Evolutionary conservation across 257 asterid genomes (phyloP).

Genomic region (Ballota nigra): DNA sequence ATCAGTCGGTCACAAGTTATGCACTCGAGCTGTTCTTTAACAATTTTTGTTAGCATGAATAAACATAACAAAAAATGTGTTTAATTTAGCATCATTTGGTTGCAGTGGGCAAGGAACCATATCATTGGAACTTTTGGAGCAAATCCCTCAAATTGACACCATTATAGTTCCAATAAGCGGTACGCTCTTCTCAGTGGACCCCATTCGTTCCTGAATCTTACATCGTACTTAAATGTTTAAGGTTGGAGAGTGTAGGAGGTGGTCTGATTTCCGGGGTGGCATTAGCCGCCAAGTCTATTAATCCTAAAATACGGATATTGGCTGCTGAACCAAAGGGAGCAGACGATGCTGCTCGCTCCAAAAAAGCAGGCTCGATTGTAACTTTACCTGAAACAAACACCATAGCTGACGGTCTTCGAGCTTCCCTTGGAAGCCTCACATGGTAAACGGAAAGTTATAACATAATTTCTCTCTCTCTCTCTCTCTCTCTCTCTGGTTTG

Average conservation of each 20-base stretch:
- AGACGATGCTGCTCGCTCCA: slow-evolving; percentile 82
- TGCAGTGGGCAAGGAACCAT: slow-evolving; percentile 93
- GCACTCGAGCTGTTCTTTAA: no score
- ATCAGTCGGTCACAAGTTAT: background rate
- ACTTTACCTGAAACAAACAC: slow-evolving; percentile 71
- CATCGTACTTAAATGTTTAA: background rate
- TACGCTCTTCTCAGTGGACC: slow-evolving; percentile 25
- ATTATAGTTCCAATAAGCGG: slow-evolving; percentile 86
- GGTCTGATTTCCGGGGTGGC: slow-evolving; percentile 95
- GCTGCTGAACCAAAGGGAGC: slow-evolving; percentile 98
- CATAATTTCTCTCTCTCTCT: background rate
- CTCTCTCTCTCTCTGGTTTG: background rate
- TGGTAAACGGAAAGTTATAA: slow-evolving; percentile 45
- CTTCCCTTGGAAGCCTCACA: slow-evolving; percentile 80
- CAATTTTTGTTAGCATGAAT: no score
- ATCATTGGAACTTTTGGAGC: slow-evolving; percentile 84
- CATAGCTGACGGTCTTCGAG: slow-evolving; percentile 92
- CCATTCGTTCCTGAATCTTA: slow-evolving; percentile 5
- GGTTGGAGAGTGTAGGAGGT: slow-evolving; percentile 54
- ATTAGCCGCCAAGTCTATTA: slow-evolving; percentile 81
- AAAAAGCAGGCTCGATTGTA: slow-evolving; percentile 58
- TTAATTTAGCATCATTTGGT: slow-evolving; percentile 7
- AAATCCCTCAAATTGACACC: slow-evolving; percentile 71
- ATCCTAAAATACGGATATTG: slow-evolving; percentile 62
- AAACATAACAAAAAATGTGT: background rate